Base-by-base conservation (phyloP, 2,329 filamentous ascomycete genomes). In the Apiospora phragmitis region DNA sequence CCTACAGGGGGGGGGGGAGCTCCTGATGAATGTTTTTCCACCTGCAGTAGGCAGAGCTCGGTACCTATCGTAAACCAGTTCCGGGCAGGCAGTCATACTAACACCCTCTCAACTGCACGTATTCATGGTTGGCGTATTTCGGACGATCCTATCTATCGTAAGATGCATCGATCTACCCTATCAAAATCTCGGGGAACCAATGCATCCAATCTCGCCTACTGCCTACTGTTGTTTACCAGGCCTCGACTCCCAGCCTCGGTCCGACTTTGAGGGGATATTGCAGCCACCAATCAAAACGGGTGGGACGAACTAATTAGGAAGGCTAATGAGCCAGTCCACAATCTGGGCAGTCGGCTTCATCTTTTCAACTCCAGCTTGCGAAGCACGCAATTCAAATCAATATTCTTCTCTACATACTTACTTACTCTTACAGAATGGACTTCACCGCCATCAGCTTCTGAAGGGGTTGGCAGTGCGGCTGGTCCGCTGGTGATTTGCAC, bases 261-360 rank as follows among this genome's bases (percentile, higher is more conserved):
- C 49, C 51, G 51, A 32, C 29, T 32, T 32, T 21, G 3, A 16
- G 29, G 16, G 18, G 16, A 5, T 8, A 29, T 11, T 16, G 41
- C 18, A 59, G 29, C 7, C 29, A 59, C 51, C 51, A 59, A 59
- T 59, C 51, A 59, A 59, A 32, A 21, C 16, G 7, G 51, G 51
- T 59, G 51, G 51, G 21, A 32, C 51, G 51, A 35, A 59, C 51
- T 59, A 59, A 59, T 59, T 59, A 32, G 51, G 51, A 59, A 59
- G 26, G 49, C 49, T 55, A 55, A 32, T 32, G 49, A 32, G 49
- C 26, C 51, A 59, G 6, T n/a, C 51, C 26, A 59, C 51, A 32
- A 35, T 45, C 18, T 7, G 21, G 8, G 2, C 14, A 7, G 16
- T 9, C 2, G 26, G 51, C 49, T 32, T 21, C 49, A 26, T 3